A percentile compares a stretch with the other conserved stretches of the same genome.
Evolutionary conservation across 1,284 basidiomycete species (phyloP).

Genomic region (Hypsizygus ulmarius): DNA sequence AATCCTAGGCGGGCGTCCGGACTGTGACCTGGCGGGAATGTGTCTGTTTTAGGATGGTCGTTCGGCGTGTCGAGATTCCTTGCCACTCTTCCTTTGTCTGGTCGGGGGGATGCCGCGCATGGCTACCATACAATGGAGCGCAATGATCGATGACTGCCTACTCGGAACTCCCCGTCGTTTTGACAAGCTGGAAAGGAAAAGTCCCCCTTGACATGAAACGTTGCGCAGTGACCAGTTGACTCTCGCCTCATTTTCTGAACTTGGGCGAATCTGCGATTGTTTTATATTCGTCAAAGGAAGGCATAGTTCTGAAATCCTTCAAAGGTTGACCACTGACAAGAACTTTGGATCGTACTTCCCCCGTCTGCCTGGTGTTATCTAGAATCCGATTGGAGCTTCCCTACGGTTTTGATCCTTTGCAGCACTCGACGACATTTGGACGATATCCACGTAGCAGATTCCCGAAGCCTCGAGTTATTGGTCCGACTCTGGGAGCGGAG

Average conservation of each 20-base stretch:
- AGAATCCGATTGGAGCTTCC: background rate
- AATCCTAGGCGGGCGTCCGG: too few relatives aligned
- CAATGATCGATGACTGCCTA: conserved; percentile 5
- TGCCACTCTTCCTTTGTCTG: conserved; percentile 20
- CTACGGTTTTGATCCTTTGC: too few relatives aligned
- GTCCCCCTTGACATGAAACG: conserved; percentile 17
- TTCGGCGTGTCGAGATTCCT: conserved; percentile 5
- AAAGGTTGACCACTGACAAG: conserved; percentile 12
- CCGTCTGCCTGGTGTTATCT: background rate
- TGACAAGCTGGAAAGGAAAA: conserved; percentile 13
- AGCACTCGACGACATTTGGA: background rate
- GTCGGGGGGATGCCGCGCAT: conserved; percentile 5
- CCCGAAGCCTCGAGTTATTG: background rate
- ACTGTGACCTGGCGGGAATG: background rate
- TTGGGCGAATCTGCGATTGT: conserved; percentile 15
- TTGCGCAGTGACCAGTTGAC: conserved; percentile 15
- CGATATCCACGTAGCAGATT: background rate
- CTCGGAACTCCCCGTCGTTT: conserved; percentile 20
- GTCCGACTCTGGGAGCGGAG: background rate
- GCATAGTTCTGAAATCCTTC: conserved; percentile 5
- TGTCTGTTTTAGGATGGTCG: conserved; percentile 7
- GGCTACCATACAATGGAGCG: conserved; percentile 14
- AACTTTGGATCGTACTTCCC: background rate
- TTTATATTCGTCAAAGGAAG: conserved; percentile 11
- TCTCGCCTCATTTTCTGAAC: conserved; percentile 12